phyloP scores from a whole-genome alignment of 257 asterid genomes.

The Ocimum tenuiflorum region DNA sequence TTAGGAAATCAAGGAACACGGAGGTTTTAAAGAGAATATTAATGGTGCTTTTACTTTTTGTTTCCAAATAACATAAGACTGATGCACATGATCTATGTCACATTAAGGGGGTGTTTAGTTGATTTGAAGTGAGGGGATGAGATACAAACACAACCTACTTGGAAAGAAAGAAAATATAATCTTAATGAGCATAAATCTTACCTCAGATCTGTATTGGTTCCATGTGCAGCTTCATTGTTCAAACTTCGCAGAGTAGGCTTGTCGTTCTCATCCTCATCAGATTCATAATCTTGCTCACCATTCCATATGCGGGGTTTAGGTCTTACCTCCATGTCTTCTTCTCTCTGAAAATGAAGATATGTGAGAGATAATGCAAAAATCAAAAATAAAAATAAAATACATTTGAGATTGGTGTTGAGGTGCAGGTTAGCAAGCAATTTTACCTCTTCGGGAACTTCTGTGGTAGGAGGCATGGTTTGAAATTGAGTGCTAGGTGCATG shows the following conservation, averaged over 20 bases:
- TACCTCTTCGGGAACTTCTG: constrained; percentile 75
- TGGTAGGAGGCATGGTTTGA: constrained; percentile 55
- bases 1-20: background rate
- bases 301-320: constrained; percentile 86
- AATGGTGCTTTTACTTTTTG: background rate
- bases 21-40: background rate
- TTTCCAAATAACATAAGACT: background rate
- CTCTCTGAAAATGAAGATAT: constrained; percentile 39
- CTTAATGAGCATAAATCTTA: too few relatives aligned
- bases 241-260: constrained; percentile 40
- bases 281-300: constrained; percentile 54
- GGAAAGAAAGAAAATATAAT: too few relatives aligned
- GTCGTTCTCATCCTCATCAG: constrained; percentile 61
- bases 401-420: background rate
- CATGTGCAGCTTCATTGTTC: constrained; percentile 27
- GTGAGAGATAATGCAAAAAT: constrained; percentile 16
- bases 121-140: background rate
- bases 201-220: constrained; percentile 42
- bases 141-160: too few relatives aligned
- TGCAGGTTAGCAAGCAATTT: background rate
- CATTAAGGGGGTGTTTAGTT: background rate
- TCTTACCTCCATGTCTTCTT: constrained; percentile 66
- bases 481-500: constrained; percentile 83
- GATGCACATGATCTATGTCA: background rate
- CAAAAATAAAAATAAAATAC: too few relatives aligned